Evolutionary conservation across 768 basidiomycete species (phyloP).

Genomic region (Boletus vermiculosoides): DNA sequence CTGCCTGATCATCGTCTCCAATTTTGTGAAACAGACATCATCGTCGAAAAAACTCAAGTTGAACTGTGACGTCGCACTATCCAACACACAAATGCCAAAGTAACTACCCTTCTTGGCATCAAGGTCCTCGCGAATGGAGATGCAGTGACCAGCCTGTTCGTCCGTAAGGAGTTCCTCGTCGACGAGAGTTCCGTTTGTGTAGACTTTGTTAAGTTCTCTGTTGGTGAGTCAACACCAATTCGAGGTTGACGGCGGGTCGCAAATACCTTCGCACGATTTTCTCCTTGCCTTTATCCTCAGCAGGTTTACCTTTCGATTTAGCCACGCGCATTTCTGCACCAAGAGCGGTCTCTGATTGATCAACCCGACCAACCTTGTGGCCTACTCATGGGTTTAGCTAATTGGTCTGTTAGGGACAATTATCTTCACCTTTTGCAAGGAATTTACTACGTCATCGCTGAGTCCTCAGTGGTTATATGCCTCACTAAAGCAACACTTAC

Average conservation of each 20-base stretch:
- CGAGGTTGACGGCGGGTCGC: background rate
- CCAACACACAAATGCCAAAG: conserved; percentile 90
- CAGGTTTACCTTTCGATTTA: conserved; percentile 48
- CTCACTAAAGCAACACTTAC: conserved; percentile 42
- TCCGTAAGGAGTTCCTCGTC: conserved; percentile 86
- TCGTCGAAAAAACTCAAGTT: conserved; percentile 87
- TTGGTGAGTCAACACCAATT: conserved; percentile 4
- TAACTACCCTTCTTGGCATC: conserved; percentile 41
- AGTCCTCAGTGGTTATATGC: conserved; percentile 5
- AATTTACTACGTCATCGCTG: conserved; percentile 56
- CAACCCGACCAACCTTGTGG: conserved; percentile 94
- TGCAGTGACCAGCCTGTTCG: conserved; percentile 94
- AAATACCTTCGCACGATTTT: conserved; percentile 83
- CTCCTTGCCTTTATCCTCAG: conserved; percentile 58
- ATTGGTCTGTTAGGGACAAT: background rate
- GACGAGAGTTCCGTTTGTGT: conserved; percentile 94
- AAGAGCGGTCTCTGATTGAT: conserved; percentile 95
- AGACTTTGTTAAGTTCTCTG: conserved; percentile 91
- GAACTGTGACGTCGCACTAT: conserved; percentile 95
- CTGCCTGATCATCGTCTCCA: conserved; percentile 93
- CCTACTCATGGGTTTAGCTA: conserved; percentile 40
- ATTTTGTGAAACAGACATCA: conserved; percentile 85
- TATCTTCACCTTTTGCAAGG: conserved; percentile 52
- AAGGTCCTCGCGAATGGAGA: conserved; percentile 72
- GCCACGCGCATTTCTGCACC: conserved; percentile 95